phyloP scores from a whole-genome alignment of 2,329 filamentous ascomycete genomes.

The Colletotrichum higginsianum region DNA sequence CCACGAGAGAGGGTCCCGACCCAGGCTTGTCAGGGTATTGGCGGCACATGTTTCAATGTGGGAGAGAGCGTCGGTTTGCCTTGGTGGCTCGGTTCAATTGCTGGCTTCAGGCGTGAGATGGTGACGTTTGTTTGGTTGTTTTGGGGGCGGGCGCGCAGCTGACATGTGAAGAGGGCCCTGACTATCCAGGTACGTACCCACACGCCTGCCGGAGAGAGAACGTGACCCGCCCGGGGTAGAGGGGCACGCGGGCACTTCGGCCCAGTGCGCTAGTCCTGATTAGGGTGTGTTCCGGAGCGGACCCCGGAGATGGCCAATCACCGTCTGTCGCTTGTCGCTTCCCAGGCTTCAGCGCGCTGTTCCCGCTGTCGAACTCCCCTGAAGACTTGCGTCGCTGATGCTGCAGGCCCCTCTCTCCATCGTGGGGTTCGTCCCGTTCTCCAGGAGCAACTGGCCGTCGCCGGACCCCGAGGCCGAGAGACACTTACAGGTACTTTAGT shows the following conservation, averaged over 20 bases:
- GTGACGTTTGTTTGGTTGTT: conserved; percentile 38
- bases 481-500: too few species aligned
- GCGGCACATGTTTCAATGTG: conserved; percentile 41
- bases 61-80: conserved; percentile 17
- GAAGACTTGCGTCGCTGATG: conserved; percentile 5
- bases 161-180: conserved; percentile 41
- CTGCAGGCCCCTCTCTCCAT: conserved; percentile 16
- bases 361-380: conserved; percentile 33
- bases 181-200: background rate
- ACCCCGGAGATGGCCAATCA: conserved; percentile 28
- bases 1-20: conserved; percentile 8
- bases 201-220: background rate
- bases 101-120: conserved; percentile 38
- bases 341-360: conserved; percentile 18
- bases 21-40: conserved; percentile 26
- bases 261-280: conserved; percentile 14
- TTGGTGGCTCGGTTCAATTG: conserved; percentile 40
- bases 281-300: conserved; percentile 10
- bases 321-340: background rate
- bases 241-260: conserved; percentile 36
- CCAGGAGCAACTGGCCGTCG: background rate
- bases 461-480: too few species aligned
- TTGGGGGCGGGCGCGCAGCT: conserved; percentile 27
- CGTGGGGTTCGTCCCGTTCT: background rate
- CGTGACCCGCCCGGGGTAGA: conserved; percentile 25